phyloP scores from a whole-genome alignment of 352 stramenopile genomes.

The Thalassiosira exigua region DNA sequence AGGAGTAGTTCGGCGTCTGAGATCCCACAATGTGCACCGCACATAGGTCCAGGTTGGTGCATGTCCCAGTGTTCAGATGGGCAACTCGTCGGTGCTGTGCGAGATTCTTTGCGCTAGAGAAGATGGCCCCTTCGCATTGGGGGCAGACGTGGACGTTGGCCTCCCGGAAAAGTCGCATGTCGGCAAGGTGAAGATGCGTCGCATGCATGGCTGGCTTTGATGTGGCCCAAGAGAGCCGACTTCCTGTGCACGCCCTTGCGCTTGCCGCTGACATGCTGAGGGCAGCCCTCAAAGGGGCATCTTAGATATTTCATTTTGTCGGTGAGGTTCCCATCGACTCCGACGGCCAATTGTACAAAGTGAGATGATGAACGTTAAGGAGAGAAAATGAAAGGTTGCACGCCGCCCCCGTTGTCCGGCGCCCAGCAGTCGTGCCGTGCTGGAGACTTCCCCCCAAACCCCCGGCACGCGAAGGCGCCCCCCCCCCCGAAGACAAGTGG shows the following conservation, averaged over 20 bases:
- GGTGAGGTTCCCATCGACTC: too few relatives aligned
- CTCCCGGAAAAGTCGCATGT: neutral
- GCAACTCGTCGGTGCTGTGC: neutral
- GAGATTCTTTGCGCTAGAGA: neutral
- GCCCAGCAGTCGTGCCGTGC: too few relatives aligned
- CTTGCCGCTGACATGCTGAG: neutral
- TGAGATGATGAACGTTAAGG: too few relatives aligned
- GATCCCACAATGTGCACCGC: neutral
- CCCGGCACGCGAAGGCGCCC: too few relatives aligned
- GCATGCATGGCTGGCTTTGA: neutral
- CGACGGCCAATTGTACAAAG: too few relatives aligned
- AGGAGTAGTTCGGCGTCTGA: neutral
- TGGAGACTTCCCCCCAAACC: too few relatives aligned
- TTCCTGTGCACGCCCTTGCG: neutral
- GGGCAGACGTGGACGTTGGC: constrained; percentile 13
- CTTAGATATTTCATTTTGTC: too few relatives aligned
- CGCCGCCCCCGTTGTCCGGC: too few relatives aligned
- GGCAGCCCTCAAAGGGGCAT: neutral
- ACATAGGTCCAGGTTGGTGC: neutral
- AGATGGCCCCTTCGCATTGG: constrained; percentile 1
- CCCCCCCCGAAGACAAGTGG: too few relatives aligned
- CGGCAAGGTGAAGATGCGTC: neutral
- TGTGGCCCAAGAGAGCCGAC: neutral
- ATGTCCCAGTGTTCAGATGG: neutral
- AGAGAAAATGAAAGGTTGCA: too few relatives aligned